Percentiles rank a stretch among this genome's conserved stretches.
phyloP scores from a whole-genome alignment of 768 basidiomycete species.

The Mycena galericulata region DNA sequence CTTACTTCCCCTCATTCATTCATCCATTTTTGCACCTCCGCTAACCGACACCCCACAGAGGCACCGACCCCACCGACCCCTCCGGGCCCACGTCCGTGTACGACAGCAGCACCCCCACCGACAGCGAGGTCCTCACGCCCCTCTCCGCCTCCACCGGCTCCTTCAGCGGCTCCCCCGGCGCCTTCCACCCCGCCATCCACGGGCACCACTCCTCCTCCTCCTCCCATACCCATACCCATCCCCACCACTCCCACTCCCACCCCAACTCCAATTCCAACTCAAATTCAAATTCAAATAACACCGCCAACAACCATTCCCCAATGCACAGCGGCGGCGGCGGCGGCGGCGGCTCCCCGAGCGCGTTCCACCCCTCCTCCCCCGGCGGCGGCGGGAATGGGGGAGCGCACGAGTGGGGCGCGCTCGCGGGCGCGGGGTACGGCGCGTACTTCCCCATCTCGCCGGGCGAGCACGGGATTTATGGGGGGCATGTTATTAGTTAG shows the following conservation, averaged over 20 bases:
- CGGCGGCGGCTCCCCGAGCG: slow-evolving; percentile 64
- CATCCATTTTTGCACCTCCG: slow-evolving; percentile 30
- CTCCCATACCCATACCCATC: background rate
- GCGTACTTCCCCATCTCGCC: slow-evolving; percentile 73
- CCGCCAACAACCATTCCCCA: too few species aligned
- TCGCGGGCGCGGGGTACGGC: slow-evolving; percentile 50
- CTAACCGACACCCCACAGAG: too few species aligned
- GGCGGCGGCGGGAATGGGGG: slow-evolving; percentile 50
- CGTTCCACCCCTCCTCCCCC: slow-evolving; percentile 60
- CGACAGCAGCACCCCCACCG: slow-evolving; percentile 70
- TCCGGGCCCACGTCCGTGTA: slow-evolving; percentile 62
- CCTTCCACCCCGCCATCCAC: slow-evolving; percentile 9
- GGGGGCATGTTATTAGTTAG: slow-evolving; percentile 60
- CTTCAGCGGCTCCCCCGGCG: slow-evolving; percentile 7
- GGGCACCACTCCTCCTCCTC: background rate
- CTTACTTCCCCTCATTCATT: background rate
- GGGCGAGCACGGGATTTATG: slow-evolving; percentile 50
- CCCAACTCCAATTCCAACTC: background rate
- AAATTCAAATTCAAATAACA: too few species aligned
- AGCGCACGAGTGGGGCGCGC: background rate
- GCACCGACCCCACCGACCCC: slow-evolving; percentile 62
- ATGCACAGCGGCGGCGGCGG: background rate
- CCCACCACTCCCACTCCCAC: background rate
- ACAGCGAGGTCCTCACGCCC: slow-evolving; percentile 71
- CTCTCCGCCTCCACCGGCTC: slow-evolving; percentile 52